phyloP scores from a whole-genome alignment of 257 asterid species.

The Petunia axillaris region DNA sequence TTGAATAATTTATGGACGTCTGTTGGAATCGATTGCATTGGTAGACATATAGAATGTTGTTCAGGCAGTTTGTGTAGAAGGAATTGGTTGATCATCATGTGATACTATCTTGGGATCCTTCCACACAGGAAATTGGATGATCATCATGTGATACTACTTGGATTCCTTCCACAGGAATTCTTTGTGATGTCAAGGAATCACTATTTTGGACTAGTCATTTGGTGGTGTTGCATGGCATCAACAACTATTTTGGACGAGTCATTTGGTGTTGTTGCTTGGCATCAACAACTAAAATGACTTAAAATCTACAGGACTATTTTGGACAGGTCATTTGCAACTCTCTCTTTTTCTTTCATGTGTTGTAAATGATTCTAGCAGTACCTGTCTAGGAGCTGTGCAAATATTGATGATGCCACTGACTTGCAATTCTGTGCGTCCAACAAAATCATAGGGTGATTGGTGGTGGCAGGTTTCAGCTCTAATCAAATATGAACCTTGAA shows the following conservation, averaged over 20 bases:
- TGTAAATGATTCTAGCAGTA: not conserved
- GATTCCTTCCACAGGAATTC: not conserved
- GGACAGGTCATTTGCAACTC: not conserved
- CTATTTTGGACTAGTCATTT: not conserved
- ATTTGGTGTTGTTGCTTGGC: not conserved
- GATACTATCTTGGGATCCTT: not conserved
- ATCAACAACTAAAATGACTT: not conserved
- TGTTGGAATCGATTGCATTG: not conserved
- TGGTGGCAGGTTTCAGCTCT: too few species aligned
- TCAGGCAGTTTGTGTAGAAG: not conserved
- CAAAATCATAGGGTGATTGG: too few species aligned
- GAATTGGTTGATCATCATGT: not conserved
- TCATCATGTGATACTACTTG: not conserved
- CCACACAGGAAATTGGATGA: not conserved
- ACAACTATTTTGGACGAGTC: not conserved
- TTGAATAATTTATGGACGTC: not conserved
- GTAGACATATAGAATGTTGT: not conserved
- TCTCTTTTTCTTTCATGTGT: not conserved
- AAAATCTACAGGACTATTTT: too few species aligned
- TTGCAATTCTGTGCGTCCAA: not conserved
- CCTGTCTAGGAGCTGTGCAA: not conserved
- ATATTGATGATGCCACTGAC: not conserved
- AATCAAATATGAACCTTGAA: too few species aligned
- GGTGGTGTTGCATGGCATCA: not conserved
- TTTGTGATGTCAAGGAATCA: not conserved